These are phyloP conservation scores for Boletus rubescentipes DNA, from an alignment of 768 basidiomycete species.

Conservation along the genomic window DNA sequence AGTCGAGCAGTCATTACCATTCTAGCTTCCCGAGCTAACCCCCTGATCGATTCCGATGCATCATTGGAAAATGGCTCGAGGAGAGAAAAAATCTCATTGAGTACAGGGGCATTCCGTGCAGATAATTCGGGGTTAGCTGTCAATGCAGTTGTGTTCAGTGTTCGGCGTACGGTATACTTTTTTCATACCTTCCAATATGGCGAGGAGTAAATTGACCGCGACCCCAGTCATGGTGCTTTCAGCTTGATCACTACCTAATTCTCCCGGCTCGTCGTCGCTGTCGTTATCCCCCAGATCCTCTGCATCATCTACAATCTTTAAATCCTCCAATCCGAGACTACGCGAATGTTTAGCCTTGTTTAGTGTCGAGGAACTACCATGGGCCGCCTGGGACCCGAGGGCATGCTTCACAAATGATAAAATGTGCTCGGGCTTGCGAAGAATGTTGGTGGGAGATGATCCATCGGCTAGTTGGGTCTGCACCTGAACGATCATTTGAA, in stretches of 20 bases:
- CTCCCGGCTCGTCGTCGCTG: conserved; percentile 51
- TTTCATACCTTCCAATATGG: conserved; percentile 77
- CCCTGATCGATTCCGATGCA: conserved; percentile 48
- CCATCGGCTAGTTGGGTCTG: conserved; percentile 64
- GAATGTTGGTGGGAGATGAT: conserved; percentile 54
- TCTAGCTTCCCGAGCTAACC: conserved; percentile 72
- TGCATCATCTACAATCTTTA: conserved; percentile 38
- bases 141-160: neutral
- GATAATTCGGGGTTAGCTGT: conserved; percentile 59
- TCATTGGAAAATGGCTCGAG: conserved; percentile 56
- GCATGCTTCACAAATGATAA: conserved; percentile 83
- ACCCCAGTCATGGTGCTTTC: conserved; percentile 74
- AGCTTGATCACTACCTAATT: conserved; percentile 37
- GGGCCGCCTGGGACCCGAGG: conserved; percentile 44
- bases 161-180: neutral
- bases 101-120: conserved; percentile 55
- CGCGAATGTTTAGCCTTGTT: conserved; percentile 4
- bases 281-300: conserved; percentile 49
- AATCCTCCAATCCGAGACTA: conserved; percentile 34
- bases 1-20: conserved; percentile 83
- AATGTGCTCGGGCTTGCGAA: conserved; percentile 64
- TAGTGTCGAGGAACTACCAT: neutral
- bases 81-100: conserved; percentile 68
- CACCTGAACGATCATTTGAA: conserved; percentile 83
- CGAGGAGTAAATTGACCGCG: conserved; percentile 75